Conservation (phyloP, 1,139 yeast genomes). For the Saccharomyces hybrid region DNA sequence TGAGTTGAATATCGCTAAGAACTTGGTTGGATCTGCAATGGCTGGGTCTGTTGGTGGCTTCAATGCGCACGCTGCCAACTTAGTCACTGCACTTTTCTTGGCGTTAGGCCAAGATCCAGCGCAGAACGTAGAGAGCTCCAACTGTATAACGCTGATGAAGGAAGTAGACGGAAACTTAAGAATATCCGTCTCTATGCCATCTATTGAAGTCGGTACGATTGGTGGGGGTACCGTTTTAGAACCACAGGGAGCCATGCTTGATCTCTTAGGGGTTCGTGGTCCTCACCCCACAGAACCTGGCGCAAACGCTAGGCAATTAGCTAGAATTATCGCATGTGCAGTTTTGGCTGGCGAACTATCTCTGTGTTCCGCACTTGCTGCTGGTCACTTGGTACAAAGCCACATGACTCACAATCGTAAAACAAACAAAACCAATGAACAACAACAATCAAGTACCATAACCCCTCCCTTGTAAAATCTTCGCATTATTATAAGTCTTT, state of each 20-base stretch:
- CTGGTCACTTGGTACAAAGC: conserved; percentile 94
- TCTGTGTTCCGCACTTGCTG: conserved; percentile 89
- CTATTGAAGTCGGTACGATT: conserved; percentile 95
- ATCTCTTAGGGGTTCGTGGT: conserved; percentile 86
- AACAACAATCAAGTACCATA: background rate
- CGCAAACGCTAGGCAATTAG: conserved; percentile 86
- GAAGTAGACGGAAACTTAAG: conserved; percentile 74
- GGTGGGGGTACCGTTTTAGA: conserved; percentile 98
- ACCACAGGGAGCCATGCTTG: conserved; percentile 95
- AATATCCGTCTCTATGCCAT: conserved; percentile 95
- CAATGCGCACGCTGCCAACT: conserved; percentile 95
- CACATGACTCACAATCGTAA: conserved; percentile 94
- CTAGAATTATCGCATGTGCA: conserved; percentile 88
- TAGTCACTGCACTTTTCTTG: conserved; percentile 84
- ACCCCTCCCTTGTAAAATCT: background rate
- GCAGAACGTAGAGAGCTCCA: conserved; percentile 92
- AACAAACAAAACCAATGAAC: background rate
- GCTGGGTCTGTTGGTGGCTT: conserved; percentile 97
- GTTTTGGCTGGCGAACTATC: conserved; percentile 95
- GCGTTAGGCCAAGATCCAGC: conserved; percentile 99
- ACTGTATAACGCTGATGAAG: conserved; percentile 92
- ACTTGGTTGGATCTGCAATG: conserved; percentile 93
- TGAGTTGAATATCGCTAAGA: conserved; percentile 78
- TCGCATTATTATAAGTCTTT: background rate
- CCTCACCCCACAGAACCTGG: conserved; percentile 96